Evolutionary conservation across 164 flowering plant genomes (phyloP).

Genomic region (Euptelea pleiosperma): DNA sequence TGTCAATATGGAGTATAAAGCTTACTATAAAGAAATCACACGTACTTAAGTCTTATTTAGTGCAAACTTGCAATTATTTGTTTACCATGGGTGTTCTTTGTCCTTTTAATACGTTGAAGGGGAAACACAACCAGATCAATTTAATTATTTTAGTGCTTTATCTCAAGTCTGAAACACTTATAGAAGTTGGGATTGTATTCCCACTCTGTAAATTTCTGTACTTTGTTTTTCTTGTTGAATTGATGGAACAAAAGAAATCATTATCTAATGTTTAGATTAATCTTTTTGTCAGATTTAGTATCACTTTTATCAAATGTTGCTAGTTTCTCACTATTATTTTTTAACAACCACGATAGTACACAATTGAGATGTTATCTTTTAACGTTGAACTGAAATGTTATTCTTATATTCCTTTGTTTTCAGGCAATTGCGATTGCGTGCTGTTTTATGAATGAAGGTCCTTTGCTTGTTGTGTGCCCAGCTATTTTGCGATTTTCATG

Average conservation of each 20-base stretch:
- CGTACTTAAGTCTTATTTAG: too few relatives aligned
- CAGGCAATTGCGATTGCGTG: constrained; percentile 93
- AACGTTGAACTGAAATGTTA: not conserved
- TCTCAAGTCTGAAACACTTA: too few relatives aligned
- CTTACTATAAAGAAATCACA: too few relatives aligned
- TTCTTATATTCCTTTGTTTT: constrained; percentile 9
- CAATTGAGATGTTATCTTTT: constrained; percentile 4
- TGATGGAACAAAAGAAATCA: not conserved
- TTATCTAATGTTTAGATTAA: not conserved
- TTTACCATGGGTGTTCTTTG: too few relatives aligned
- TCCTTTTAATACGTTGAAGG: too few relatives aligned
- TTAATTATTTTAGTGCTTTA: too few relatives aligned
- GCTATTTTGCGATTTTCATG: constrained; percentile 87
- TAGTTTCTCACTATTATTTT: not conserved
- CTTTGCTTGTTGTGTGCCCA: constrained; percentile 91
- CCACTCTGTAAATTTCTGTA: too few relatives aligned
- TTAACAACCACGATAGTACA: not conserved
- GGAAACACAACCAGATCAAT: too few relatives aligned
- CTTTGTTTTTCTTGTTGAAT: not conserved
- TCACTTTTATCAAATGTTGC: not conserved
- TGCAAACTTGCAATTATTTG: too few relatives aligned
- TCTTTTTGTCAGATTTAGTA: not conserved
- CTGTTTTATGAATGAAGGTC: constrained; percentile 83
- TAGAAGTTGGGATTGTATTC: too few relatives aligned
- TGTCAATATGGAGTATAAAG: too few relatives aligned